These are phyloP conservation scores for Alopecurus myosuroides DNA, from an alignment of 176 grass and related monocot species.

Conservation along the genomic window DNA sequence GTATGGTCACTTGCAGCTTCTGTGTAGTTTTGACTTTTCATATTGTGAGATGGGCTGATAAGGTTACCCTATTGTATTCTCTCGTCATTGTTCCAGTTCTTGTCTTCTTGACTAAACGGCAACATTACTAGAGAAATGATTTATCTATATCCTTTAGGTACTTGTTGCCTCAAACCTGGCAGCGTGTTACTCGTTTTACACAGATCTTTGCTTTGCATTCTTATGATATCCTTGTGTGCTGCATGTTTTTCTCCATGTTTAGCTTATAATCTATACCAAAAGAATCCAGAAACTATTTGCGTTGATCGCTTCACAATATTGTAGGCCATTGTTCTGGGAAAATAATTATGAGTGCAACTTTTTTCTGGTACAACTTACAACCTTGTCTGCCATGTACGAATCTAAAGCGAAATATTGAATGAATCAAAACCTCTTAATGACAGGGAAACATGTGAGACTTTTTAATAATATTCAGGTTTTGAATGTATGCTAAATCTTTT, in stretches of 20 bases:
- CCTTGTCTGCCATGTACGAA: neutral
- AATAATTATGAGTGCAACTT: neutral
- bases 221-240: neutral
- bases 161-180: neutral
- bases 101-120: neutral
- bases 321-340: neutral
- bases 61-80: neutral
- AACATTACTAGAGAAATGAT: neutral
- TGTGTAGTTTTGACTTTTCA: neutral
- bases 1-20: constrained; percentile 38
- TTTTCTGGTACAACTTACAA: neutral
- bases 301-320: neutral
- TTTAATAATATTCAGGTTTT: neutral
- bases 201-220: neutral
- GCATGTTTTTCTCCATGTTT: neutral
- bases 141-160: neutral
- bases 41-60: neutral
- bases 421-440: neutral
- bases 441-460: neutral
- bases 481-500: constrained; percentile 6
- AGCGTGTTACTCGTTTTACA: neutral
- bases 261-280: neutral
- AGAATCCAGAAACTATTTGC: neutral
- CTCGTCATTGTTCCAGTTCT: neutral
- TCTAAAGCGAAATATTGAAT: neutral